Base-by-base conservation (phyloP, 176 grass and related monocot genomes). In the Oryza meridionalis region DNA sequence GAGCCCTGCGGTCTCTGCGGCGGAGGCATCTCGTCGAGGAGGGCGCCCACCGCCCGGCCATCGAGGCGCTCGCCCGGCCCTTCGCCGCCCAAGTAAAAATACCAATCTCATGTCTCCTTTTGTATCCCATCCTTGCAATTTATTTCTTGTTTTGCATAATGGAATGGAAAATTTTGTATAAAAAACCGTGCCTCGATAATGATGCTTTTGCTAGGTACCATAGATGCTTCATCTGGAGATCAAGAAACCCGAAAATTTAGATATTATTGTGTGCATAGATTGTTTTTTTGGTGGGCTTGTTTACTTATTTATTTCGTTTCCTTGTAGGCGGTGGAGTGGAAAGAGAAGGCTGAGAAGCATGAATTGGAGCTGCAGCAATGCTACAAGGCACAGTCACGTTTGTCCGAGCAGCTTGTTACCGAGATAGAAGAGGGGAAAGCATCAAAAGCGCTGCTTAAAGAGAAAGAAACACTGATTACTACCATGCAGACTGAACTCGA, bases 321-420 rank as follows among this genome's bases (percentile, higher is more conserved):
- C 45, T 58, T 85, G 47, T 72, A 96, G 96, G 90, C 86, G 63
- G 77, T 91, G 73, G 91, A 96, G 67, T 99, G 93, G 93, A 99
- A 99, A 80, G 93, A 99, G 26, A 99, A 96, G 65, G 91, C 91
- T 78, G 96, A 99, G 78, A 90, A 90, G 16, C 77, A 89, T 16
- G 91, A 99, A 33, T 15, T 96, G 65, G 93, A 99, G 91, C 75
- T 99, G 78, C 91, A 99, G 44, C 93, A 99, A 40, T 94, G 87
- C 84, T 92, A 96, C 44, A 99, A 92, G 47, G 96, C 96, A n/a
- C 93, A 99, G 43, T 90, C 87, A 21, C 86, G 91, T 11, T 47
- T 95, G 50, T 94, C 93, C 1, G 96, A 90, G 46, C 93, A 99
- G 65, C 89, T 99, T 25, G 87, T 94, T 58, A 82, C 89, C 3